Percentiles rank a stretch among this genome's conserved stretches.
These are phyloP conservation scores for Neofusicoccum parvum DNA, from an alignment of 2,329 filamentous ascomycete species.

Conservation along the genomic window DNA sequence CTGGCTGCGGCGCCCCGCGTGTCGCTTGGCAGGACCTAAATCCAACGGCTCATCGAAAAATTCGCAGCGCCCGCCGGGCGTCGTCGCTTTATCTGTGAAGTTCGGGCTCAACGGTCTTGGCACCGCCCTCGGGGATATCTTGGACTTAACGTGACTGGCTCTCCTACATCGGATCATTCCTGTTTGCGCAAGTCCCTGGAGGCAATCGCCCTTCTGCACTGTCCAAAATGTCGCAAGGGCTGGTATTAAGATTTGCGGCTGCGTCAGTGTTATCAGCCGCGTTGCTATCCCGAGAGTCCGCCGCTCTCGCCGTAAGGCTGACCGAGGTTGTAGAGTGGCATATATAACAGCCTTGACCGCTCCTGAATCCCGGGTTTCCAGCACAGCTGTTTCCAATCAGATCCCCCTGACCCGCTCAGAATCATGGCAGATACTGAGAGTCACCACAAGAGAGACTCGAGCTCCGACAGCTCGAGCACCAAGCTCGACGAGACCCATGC, in stretches of 20 bases:
- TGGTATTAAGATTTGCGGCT: background rate
- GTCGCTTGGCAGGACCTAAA: background rate
- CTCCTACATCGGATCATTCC: constrained; percentile 7
- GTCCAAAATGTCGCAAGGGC: background rate
- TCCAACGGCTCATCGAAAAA: background rate
- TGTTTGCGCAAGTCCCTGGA: constrained; percentile 1
- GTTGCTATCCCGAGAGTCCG: constrained; percentile 13
- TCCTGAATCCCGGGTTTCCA: background rate
- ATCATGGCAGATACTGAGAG: constrained; percentile 13
- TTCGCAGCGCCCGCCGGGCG: background rate
- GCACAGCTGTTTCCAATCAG: constrained; percentile 4
- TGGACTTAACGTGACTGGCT: background rate
- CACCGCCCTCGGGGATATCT: constrained; percentile 19
- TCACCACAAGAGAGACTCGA: constrained; percentile 3
- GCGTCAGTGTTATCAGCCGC: constrained; percentile 1
- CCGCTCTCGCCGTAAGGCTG: background rate
- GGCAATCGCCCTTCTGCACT: background rate
- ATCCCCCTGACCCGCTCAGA: background rate
- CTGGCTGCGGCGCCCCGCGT: background rate
- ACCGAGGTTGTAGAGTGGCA: background rate
- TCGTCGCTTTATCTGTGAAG: constrained; percentile 4
- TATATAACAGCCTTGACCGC: constrained; percentile 13
- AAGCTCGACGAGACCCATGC: constrained; percentile 13
- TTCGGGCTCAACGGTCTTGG: constrained; percentile 8
- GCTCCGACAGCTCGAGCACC: constrained; percentile 17